Evolutionary conservation across 192 early-diverging fungal genomes (phyloP).

Genomic region (Coemansia sp.): DNA sequence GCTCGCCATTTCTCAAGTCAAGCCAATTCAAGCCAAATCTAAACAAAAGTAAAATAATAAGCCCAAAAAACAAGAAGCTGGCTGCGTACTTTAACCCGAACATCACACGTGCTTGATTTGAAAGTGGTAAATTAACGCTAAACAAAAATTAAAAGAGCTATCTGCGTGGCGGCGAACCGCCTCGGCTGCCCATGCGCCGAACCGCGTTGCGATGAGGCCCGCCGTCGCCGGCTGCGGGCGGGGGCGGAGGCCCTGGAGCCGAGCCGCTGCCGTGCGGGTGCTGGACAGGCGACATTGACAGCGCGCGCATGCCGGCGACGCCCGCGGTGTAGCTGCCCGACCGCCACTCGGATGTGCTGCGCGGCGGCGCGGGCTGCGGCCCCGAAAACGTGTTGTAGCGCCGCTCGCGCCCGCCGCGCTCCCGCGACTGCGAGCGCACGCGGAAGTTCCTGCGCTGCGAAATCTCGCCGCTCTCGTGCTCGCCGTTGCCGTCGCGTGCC

Average conservation of each 20-base stretch:
- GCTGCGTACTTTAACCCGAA: neutral
- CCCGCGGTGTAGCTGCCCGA: conserved; percentile 5
- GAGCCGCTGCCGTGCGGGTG: conserved; percentile 7
- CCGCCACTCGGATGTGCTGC: conserved; percentile 21
- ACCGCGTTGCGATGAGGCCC: neutral
- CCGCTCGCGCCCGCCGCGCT: conserved; percentile 20
- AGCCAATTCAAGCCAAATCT: neutral
- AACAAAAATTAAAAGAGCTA: neutral
- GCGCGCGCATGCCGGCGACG: conserved; percentile 7
- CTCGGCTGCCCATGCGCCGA: conserved; percentile 7
- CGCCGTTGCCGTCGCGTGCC: conserved; percentile 2
- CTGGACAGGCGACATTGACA: conserved; percentile 21
- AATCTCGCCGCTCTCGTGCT: conserved; percentile 40
- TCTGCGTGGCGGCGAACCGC: conserved; percentile 22
- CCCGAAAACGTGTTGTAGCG: conserved; percentile 23
- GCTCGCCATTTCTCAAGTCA: neutral
- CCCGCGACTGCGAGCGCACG: conserved; percentile 31
- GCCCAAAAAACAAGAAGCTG: neutral
- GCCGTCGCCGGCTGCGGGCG: neutral
- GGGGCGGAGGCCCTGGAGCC: neutral
- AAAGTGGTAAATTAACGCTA: neutral
- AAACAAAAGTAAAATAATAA: neutral
- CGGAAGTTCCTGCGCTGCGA: conserved; percentile 15
- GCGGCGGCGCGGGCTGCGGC: conserved; percentile 9
- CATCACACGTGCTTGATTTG: neutral